Percentiles rank a stretch among this genome's conserved stretches.
Evolutionary conservation across 495 filamentous ascomycete genomes (phyloP).

Genomic region (Thermothielavioides terrestris): DNA sequence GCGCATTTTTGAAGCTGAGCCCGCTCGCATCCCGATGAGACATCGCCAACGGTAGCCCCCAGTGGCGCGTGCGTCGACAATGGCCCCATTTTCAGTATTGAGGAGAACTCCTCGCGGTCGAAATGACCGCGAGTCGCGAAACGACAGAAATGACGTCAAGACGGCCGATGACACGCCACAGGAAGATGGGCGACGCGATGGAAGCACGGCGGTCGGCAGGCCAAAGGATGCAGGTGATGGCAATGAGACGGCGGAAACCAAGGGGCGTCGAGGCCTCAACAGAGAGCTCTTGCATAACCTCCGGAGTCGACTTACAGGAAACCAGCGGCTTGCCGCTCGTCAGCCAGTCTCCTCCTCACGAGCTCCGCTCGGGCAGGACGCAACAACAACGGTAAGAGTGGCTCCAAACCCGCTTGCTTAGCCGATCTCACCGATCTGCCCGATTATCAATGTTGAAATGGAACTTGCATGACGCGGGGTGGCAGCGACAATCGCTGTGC

Average conservation of each 20-base stretch:
- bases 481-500: too few relatives aligned
- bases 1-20: too few relatives aligned
- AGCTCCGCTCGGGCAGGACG: constrained; percentile 2
- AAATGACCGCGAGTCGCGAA: constrained; percentile 8
- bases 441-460: too few relatives aligned
- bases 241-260: constrained; percentile 16
- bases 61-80: constrained; percentile 10
- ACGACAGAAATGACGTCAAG: constrained; percentile 13
- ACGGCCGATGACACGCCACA: not conserved
- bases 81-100: constrained; percentile 27
- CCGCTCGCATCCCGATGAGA: constrained; percentile 12
- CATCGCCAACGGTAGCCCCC: not conserved
- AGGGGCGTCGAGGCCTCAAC: constrained; percentile 26
- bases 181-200: not conserved
- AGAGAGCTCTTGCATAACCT: constrained; percentile 30
- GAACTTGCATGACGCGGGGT: too few relatives aligned
- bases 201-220: not conserved
- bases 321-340: constrained; percentile 11
- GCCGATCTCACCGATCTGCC: too few relatives aligned
- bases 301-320: constrained; percentile 22
- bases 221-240: not conserved
- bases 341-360: constrained; percentile 22
- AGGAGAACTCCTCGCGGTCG: constrained; percentile 17
- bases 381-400: constrained; percentile 10
- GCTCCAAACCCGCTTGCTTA: too few relatives aligned